Evolutionary conservation across 179 eudicot species (phyloP).

Genomic region (Beta macrorhiza): DNA sequence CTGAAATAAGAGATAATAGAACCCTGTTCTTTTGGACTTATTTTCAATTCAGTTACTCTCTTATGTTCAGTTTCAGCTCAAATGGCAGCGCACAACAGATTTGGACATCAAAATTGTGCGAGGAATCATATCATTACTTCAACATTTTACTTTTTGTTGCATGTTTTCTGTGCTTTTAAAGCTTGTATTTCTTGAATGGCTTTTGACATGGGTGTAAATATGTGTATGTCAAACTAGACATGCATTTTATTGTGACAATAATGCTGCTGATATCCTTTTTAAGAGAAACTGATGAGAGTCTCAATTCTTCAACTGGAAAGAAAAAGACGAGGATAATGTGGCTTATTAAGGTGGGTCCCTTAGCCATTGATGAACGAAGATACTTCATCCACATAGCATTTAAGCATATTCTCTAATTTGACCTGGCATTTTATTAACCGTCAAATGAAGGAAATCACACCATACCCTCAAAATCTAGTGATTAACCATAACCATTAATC

Average conservation of each 20-base stretch:
- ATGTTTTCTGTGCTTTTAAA: background rate
- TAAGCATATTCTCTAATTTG: background rate
- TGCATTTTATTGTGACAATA: constrained; percentile 13
- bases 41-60: no score
- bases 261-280: constrained; percentile 8
- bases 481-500: constrained; percentile 24
- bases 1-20: no score
- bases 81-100: background rate
- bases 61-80: no score
- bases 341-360: constrained; percentile 5
- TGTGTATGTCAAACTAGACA: background rate
- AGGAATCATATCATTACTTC: background rate
- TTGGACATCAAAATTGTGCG: background rate
- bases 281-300: background rate
- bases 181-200: background rate
- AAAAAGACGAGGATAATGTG: constrained; percentile 7
- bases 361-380: background rate
- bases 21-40: no score
- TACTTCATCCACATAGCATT: constrained; percentile 9
- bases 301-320: background rate
- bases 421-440: constrained; percentile 14
- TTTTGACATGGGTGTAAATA: background rate
- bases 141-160: background rate
- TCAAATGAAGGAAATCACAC: constrained; percentile 9
- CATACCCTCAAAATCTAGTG: constrained; percentile 25